phyloP scores from a whole-genome alignment of 163 green algal species.

The Trebouxia gelatinosa region DNA sequence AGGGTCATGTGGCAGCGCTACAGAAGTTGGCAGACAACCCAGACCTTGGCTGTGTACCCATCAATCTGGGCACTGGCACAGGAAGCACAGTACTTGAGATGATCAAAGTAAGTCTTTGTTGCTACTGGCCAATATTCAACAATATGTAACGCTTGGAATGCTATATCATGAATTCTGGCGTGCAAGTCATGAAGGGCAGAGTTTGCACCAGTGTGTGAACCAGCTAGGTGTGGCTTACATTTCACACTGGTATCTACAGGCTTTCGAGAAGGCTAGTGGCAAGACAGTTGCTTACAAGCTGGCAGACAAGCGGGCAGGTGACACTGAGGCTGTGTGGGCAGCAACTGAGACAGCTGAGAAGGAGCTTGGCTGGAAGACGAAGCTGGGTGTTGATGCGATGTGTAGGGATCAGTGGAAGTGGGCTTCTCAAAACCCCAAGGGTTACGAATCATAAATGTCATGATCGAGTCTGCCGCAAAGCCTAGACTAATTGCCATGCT shows the following conservation, averaged over 20 bases:
- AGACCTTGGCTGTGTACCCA: conserved; percentile 70
- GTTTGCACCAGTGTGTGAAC: too few relatives aligned
- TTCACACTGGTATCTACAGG: too few relatives aligned
- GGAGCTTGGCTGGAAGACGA: conserved; percentile 84
- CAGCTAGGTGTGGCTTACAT: too few relatives aligned
- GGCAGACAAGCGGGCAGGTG: conserved; percentile 67
- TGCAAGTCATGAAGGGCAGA: too few relatives aligned
- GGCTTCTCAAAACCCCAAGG: conserved; percentile 85
- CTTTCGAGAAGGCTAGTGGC: conserved; percentile 90
- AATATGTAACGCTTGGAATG: too few relatives aligned
- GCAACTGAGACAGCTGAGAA: conserved; percentile 78
- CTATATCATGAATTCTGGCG: too few relatives aligned
- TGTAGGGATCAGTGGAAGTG: conserved; percentile 93
- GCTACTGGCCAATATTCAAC: too few relatives aligned
- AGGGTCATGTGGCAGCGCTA: conserved; percentile 61
- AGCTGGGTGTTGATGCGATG: conserved; percentile 86
- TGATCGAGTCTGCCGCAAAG: too few relatives aligned
- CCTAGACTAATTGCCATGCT: too few relatives aligned
- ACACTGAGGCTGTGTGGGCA: conserved; percentile 83
- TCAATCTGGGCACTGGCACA: conserved; percentile 84
- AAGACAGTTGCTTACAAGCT: conserved; percentile 81
- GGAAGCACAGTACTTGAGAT: conserved; percentile 96
- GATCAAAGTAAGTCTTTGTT: conserved; percentile 70
- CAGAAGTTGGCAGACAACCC: conserved; percentile 58
- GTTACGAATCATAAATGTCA: conserved; percentile 72